Evolutionary conservation across 257 asterid species (phyloP).

Genomic region (Nicotiana noctiflora): DNA sequence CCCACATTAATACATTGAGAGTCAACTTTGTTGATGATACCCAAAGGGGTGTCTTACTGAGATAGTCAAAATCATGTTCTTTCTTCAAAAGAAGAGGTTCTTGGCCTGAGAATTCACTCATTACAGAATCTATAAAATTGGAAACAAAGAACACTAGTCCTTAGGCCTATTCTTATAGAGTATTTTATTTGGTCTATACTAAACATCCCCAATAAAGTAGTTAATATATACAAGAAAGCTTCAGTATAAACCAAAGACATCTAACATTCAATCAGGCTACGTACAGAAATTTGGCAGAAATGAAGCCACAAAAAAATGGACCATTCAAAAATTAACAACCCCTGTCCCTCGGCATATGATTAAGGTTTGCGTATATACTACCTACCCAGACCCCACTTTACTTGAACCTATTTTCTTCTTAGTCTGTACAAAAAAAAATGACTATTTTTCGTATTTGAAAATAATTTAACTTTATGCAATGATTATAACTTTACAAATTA

Average conservation of each 20-base stretch:
- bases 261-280: not conserved
- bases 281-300: not conserved
- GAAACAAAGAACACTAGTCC: too few species aligned
- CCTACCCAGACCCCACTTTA: too few species aligned
- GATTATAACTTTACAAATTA: too few species aligned
- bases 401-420: too few species aligned
- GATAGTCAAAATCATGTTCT: slow-evolving; percentile 16
- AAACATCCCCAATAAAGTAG: not conserved
- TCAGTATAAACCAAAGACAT: slow-evolving; percentile 3
- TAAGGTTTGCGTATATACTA: too few species aligned
- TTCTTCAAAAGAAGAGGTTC: slow-evolving; percentile 40
- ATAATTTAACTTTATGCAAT: too few species aligned
- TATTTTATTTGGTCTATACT: not conserved
- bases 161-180: too few species aligned
- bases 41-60: slow-evolving; percentile 22
- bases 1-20: slow-evolving; percentile 46
- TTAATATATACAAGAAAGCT: not conserved
- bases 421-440: too few species aligned
- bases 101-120: slow-evolving; percentile 38
- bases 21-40: slow-evolving; percentile 39
- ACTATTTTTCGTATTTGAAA: too few species aligned
- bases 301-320: slow-evolving; percentile 1
- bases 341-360: too few species aligned
- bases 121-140: not conserved
- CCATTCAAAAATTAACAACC: too few species aligned